Evolutionary conservation across 805 yeast genomes (phyloP), one percentile per base, ranked within the genome.

Genomic region (Yamadazyma sp.): DNA sequence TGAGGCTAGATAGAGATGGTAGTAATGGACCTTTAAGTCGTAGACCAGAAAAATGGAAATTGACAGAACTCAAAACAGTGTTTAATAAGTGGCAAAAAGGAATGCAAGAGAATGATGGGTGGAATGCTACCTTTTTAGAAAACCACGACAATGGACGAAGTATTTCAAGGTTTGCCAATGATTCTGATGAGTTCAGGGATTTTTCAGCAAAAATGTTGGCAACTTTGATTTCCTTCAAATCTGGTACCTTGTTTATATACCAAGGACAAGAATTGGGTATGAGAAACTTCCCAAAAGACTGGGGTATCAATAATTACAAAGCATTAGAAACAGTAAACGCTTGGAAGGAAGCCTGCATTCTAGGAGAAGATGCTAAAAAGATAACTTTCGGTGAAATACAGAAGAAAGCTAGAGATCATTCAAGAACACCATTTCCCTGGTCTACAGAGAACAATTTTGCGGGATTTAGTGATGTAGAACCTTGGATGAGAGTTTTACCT

Each of bases 221-320:
- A 10, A 48, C 77, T 11, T 60, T 75, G 43, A 68, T 39, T 43
- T 53, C 69, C 27, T 57, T 47, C 33, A 48, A 54, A 33, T 62
- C 76, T 18, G 81, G 82, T 29, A 75, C 82, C 9, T 53, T 74
- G 34, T 77, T 64, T 55, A 56, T 77, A 21, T 77, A 75, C 55
- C 81, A 77, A 53, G 82, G 82, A 34, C 82, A 77, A 52, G 82
- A 77, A 47, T 58, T 77, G 41, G 82, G 78, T 23, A 71, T 70
- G 73, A 64, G 67, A 35, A 76, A 76, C 48, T 53, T 74, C 21
- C 65, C 74, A 18, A 47, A 56, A 33, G 48, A 50, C 26, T 75
- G 78, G 78, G 58, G 62, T 14, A 56, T 75, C 35, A 60, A 58
- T 10, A 75, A 75, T 48, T 76, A 74, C 55, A 53, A 60, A 43